Evolutionary conservation across 2,329 filamentous ascomycete species (phyloP), one percentile per base, ranked within the genome.

Genomic region (Colletotrichum agaves): DNA sequence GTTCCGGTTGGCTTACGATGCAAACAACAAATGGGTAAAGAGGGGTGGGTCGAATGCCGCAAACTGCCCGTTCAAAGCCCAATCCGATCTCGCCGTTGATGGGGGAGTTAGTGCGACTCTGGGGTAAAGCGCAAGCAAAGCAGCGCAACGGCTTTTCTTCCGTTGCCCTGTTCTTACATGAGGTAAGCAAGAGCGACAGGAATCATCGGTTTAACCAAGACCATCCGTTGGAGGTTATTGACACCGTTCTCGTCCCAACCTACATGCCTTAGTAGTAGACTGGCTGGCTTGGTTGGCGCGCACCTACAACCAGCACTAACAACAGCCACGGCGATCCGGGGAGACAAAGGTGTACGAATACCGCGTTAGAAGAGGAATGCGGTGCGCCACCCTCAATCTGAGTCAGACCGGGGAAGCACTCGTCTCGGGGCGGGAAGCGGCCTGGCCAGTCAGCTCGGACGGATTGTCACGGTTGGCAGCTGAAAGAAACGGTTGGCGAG

Each of bases 331-430:
- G 39, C 35, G 64, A 59, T 67, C 64, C 60, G 64, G 61, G 64
- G 64, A 53, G 43, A 41, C 37, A 59, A 64, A 67, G 52, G 44
- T 31, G 44, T 52, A 64, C n/a, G n/a, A n/a, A n/a, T n/a, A n/a
- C 46, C 35, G 57, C 27, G 15, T 27, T 39, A 41, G 21, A 49
- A 56, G 52, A 7, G 58, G 12, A 49, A 41, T 19, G 44, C 27
- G n/a, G 39, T 31, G 64, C 64, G 64, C 64, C 64, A 67, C 60
- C 64, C 59, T 60, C 64, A 58, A 50, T 58, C 64, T 64, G 64
- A 67, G 60, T 67, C 64, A 67, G 64, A 61, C 60, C 17, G 61
- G 64, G 64, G 61, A 67, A 63, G 33, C 53, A 44, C 19, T 19
- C 46, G 53, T 35, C 46, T 62, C 49, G 63, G 50, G 57, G 23